Evolutionary conservation across 2,329 filamentous ascomycete species (phyloP), one percentile per base, ranked within the genome.

Genomic region (Tolypocladium guangdongense): DNA sequence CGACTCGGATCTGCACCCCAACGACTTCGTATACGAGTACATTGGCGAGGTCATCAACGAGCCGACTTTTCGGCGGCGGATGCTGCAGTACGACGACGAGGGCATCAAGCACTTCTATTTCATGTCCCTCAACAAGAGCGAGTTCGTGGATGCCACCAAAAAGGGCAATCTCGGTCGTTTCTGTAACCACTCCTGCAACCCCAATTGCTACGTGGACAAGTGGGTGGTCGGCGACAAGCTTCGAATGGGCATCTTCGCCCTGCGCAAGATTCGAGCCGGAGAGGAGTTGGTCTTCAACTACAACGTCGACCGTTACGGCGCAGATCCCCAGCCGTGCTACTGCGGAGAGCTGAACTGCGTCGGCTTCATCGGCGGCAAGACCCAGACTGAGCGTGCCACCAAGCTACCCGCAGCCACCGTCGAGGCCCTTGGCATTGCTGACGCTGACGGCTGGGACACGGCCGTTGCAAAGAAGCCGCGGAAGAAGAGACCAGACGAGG

Each of bases 51-150:
- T 97, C 62, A 96, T 99, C 67, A 92, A 95, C 63, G 92, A 99
- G 71, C 80, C 82, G 33, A 87, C 87, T 12, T 97, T 97, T 66
- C 87, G 90, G 53, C 83, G 84, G 55, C 89, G 93, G 57, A 96
- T 95, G 84, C 75, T 90, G 39, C 87, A 95, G 64, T 99, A 99
- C 70, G 90, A 96, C 66, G 81, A 93, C 49, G 90, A 97, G 68
- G 91, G 91, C 56, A 96, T 99, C 78, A 96, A 95, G 70, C 93
- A 99, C 71, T 99, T 99, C 70, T 99, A 99, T 72, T 99, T 99
- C 75, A 99, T 99, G 93, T 97, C 93, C 32, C 83, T 99, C 57
- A 95, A 84, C 66, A 95, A 95, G 69, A 88, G 85, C 64, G 93
- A 97, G 69, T 99, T 97, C 66, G 90, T 99, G 55, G 93, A 99